These are phyloP conservation scores for Arachis monticola DNA, from an alignment of 331 rosid genomes.

Conservation along the genomic window DNA sequence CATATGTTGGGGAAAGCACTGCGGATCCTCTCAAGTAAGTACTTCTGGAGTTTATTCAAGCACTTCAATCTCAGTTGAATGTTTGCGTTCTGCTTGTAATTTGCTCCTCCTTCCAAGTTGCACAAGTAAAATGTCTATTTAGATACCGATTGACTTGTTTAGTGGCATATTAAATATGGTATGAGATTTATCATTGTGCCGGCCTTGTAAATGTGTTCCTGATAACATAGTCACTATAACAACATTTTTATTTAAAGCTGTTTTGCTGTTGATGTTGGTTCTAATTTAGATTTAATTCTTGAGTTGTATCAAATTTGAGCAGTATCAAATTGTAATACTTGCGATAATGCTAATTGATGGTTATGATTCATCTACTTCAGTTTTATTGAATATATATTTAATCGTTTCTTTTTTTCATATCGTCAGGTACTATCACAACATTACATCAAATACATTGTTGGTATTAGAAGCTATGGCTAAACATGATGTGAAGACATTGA, in stretches of 20 bases:
- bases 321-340: constrained; percentile 2
- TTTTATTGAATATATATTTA: constrained; percentile 6
- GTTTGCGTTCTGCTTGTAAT: constrained; percentile 25
- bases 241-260: no score
- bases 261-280: constrained; percentile 10
- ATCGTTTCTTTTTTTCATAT: neutral
- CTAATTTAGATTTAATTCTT: constrained; percentile 10
- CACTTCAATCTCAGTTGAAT: constrained; percentile 32
- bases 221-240: no score
- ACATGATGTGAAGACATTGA: constrained; percentile 83
- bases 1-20: constrained; percentile 98
- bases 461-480: constrained; percentile 85
- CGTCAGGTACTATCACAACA: constrained; percentile 93
- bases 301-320: constrained; percentile 4
- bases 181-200: constrained; percentile 5
- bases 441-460: constrained; percentile 87
- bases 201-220: constrained; percentile 5
- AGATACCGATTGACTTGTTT: neutral
- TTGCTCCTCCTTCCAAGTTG: constrained; percentile 11
- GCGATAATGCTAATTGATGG: neutral
- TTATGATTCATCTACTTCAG: constrained; percentile 13
- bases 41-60: constrained; percentile 13
- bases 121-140: constrained; percentile 1
- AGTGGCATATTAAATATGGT: neutral
- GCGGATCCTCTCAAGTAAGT: constrained; percentile 88